These are phyloP conservation scores for Saxophila tyrrhenica DNA, from an alignment of 495 filamentous ascomycete species.

Conservation along the genomic window DNA sequence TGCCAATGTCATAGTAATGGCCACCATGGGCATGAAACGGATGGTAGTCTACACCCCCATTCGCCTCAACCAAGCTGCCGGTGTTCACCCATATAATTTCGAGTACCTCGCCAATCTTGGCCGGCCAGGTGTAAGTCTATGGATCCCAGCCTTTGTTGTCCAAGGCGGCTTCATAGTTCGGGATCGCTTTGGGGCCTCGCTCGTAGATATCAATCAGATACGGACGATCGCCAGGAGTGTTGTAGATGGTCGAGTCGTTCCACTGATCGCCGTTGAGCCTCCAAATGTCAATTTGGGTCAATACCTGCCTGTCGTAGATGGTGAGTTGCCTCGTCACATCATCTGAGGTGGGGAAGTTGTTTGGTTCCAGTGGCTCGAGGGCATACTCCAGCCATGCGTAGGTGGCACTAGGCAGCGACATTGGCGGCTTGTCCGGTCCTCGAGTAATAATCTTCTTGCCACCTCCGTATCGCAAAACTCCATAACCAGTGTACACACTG, in stretches of 20 bases:
- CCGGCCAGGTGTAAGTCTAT: slow-evolving; percentile 38
- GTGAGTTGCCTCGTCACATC: slow-evolving; percentile 45
- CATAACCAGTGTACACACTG: slow-evolving; percentile 36
- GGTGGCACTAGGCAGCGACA: slow-evolving; percentile 33
- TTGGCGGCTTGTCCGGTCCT: slow-evolving; percentile 21
- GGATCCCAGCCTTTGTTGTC: slow-evolving; percentile 44
- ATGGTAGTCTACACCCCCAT: slow-evolving; percentile 43
- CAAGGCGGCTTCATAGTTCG: slow-evolving; percentile 28
- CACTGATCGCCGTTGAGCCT: slow-evolving; percentile 39
- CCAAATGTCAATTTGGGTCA: slow-evolving; percentile 33
- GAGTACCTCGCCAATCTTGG: slow-evolving; percentile 47
- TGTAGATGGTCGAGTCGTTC: slow-evolving; percentile 32
- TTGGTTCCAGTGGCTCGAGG: slow-evolving; percentile 33
- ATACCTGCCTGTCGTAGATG: slow-evolving; percentile 35
- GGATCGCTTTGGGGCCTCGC: slow-evolving; percentile 20
- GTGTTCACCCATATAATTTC: slow-evolving; percentile 35
- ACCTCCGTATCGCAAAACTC: slow-evolving; percentile 39
- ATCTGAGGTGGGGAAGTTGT: slow-evolving; percentile 32
- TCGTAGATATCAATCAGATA: slow-evolving; percentile 48
- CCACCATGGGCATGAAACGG: slow-evolving; percentile 51
- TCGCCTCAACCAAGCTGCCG: neutral
- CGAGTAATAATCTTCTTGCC: slow-evolving; percentile 21
- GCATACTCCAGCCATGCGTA: slow-evolving; percentile 44
- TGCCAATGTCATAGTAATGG: slow-evolving; percentile 49
- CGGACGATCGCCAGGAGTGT: slow-evolving; percentile 26